These are phyloP conservation scores for Diacronema lutheri DNA, from an alignment of 78 protist genomes.

Conservation along the genomic window DNA sequence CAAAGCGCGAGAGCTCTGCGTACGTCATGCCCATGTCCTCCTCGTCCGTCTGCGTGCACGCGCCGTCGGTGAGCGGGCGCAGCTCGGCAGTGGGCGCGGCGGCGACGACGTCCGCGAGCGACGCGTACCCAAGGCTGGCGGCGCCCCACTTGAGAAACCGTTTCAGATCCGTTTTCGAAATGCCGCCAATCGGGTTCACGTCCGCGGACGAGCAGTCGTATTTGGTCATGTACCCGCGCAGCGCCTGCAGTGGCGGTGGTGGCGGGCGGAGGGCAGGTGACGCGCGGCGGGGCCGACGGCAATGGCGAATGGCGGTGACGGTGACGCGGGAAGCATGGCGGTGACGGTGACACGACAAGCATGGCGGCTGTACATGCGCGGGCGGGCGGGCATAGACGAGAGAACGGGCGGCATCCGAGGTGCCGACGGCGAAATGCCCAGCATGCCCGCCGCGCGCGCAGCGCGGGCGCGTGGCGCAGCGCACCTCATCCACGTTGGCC, in stretches of 20 bases:
- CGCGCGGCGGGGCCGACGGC: no score
- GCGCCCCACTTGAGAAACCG: not conserved
- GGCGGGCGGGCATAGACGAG: no score
- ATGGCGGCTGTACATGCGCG: no score
- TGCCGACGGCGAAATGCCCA: no score
- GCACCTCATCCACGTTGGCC: conserved; percentile 79
- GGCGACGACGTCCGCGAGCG: not conserved
- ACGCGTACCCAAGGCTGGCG: no score
- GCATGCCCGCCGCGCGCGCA: no score
- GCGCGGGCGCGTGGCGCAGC: no score
- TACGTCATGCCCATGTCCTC: conserved; percentile 89
- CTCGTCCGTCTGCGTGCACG: conserved; percentile 57
- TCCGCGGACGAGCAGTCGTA: conserved; percentile 85
- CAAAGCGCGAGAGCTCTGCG: conserved; percentile 47
- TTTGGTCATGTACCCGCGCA: conserved; percentile 80
- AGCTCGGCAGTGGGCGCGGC: conserved; percentile 85
- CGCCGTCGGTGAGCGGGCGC: not conserved
- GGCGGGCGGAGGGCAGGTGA: no score
- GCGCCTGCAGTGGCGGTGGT: not conserved
- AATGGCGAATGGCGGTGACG: no score
- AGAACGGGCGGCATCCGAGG: no score
- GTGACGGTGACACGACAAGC: no score
- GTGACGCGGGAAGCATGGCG: no score
- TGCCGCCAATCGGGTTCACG: conserved; percentile 81
- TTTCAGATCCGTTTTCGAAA: conserved; percentile 31